These are phyloP conservation scores for Onygena corvina DNA, from an alignment of 2,329 filamentous ascomycete genomes.

Conservation along the genomic window DNA sequence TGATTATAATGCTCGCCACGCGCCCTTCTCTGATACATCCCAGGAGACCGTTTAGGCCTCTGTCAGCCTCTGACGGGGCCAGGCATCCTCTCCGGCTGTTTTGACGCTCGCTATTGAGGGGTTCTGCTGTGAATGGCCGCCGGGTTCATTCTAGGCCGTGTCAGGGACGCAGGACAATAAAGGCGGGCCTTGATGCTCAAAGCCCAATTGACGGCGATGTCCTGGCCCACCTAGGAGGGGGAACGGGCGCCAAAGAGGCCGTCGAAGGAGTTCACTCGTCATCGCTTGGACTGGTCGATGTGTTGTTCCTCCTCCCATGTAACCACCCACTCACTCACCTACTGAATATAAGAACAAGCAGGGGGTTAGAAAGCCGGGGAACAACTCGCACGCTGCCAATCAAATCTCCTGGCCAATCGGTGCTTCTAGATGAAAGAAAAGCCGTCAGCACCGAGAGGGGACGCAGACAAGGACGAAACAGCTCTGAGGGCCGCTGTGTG, in stretches of 20 bases:
- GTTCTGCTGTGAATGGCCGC: not conserved
- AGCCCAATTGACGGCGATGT: not conserved
- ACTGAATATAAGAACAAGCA: too few relatives aligned
- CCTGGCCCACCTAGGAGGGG: not conserved
- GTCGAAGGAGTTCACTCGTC: not conserved
- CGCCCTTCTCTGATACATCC: conserved; percentile 5
- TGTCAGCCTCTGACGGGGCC: too few relatives aligned
- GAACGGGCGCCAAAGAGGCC: not conserved
- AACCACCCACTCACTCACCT: too few relatives aligned
- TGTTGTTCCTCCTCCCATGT: too few relatives aligned
- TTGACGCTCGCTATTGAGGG: not conserved
- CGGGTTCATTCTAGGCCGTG: not conserved
- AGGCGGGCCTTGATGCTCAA: too few relatives aligned
- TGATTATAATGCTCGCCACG: too few relatives aligned
- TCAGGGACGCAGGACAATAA: not conserved
- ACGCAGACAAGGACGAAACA: conserved; percentile 1
- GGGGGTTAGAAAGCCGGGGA: too few relatives aligned
- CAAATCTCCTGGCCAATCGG: too few relatives aligned
- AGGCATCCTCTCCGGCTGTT: too few relatives aligned
- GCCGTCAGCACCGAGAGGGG: not conserved
- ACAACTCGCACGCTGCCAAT: too few relatives aligned
- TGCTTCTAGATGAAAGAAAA: too few relatives aligned
- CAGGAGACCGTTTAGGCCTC: not conserved
- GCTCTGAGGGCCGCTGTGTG: conserved; percentile 1
- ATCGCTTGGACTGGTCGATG: too few relatives aligned